A percentile compares a stretch with the other conserved stretches of the same genome.
phyloP scores from a whole-genome alignment of 2,329 filamentous ascomycete genomes.

The Cordyceps cateniannulata region DNA sequence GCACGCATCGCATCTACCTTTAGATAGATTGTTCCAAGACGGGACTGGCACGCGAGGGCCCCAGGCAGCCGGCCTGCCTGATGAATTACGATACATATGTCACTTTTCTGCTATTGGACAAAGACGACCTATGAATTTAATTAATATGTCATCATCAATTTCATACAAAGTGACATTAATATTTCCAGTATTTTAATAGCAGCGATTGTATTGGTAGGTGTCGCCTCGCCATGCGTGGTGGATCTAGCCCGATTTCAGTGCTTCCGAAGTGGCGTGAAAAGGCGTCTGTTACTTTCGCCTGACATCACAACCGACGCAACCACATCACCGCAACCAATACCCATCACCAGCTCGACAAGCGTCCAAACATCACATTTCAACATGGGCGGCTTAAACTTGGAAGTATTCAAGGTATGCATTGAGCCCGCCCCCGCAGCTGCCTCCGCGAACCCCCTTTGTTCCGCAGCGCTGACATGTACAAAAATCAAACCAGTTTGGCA shows the following conservation, averaged over 20 bases:
- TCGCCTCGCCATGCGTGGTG: neutral
- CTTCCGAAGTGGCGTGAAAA: neutral
- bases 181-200: neutral
- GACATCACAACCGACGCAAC: neutral
- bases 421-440: neutral
- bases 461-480: neutral
- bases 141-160: neutral
- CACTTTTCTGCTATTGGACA: neutral
- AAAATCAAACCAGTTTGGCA: conserved; percentile 65
- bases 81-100: conserved; percentile 2
- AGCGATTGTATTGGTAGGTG: neutral
- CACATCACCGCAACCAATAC: neutral
- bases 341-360: neutral
- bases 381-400: conserved; percentile 83
- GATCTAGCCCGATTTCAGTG: neutral
- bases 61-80: neutral
- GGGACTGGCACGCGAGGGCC: neutral
- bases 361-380: conserved; percentile 14
- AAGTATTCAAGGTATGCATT: conserved; percentile 78
- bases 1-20: neutral
- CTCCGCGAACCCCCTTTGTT: neutral
- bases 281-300: neutral
- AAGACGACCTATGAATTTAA: neutral
- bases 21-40: neutral
- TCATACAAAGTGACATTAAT: neutral